Evolutionary conservation across 352 stramenopile genomes (phyloP).

Genomic region (Phytopythium cucurbitacearum): DNA sequence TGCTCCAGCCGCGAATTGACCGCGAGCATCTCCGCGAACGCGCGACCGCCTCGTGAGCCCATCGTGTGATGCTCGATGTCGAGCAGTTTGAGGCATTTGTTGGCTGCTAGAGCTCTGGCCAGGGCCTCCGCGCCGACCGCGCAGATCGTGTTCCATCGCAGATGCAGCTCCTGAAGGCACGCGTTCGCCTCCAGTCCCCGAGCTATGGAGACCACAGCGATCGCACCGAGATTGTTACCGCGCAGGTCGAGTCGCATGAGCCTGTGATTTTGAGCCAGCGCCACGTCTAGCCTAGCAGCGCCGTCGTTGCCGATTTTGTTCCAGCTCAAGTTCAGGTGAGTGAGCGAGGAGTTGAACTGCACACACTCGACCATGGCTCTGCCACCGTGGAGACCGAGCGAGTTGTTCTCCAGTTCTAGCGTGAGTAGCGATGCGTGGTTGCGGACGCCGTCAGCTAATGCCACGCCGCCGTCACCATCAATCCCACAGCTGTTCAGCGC

Average conservation of each 20-base stretch:
- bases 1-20: conserved; percentile 46
- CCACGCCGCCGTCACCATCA: conserved; percentile 40
- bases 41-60: conserved; percentile 37
- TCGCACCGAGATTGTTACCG: conserved; percentile 52
- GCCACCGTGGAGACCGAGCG: conserved; percentile 37
- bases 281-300: conserved; percentile 33
- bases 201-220: conserved; percentile 49
- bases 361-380: conserved; percentile 57
- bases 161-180: conserved; percentile 54
- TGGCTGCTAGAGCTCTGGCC: conserved; percentile 39
- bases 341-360: conserved; percentile 51
- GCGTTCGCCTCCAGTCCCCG: conserved; percentile 44
- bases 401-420: conserved; percentile 72
- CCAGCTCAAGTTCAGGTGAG: conserved; percentile 73
- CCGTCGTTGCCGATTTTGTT: conserved; percentile 65
- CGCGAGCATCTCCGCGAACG: conserved; percentile 60
- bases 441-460: conserved; percentile 53
- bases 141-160: conserved; percentile 74
- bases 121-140: conserved; percentile 49
- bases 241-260: conserved; percentile 62
- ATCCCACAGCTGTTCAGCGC: conserved; percentile 59
- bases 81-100: conserved; percentile 55
- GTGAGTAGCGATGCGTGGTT: conserved; percentile 61
- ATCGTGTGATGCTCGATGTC: conserved; percentile 81
- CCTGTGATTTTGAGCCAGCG: conserved; percentile 38